Base-by-base conservation (phyloP, 2,329 filamentous ascomycete genomes). In the Aspergillus tubingensis region DNA sequence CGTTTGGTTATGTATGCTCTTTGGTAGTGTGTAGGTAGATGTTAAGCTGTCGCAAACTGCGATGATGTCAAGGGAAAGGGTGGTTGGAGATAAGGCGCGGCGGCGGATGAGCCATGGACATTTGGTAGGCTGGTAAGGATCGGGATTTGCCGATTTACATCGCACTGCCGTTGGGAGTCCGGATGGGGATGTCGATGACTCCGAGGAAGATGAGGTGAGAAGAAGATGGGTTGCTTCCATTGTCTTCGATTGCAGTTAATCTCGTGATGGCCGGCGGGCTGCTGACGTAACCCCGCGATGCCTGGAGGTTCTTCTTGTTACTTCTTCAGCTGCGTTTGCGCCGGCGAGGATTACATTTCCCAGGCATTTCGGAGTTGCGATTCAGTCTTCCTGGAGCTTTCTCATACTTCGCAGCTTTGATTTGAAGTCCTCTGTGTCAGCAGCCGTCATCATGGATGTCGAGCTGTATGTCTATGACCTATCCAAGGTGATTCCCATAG, bases 381-480 rank as follows among this genome's bases (percentile, higher is more conserved):
- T 52, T 47, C 13, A 19, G 13, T 43, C 19, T 25, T 55, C 8
- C 8, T 30, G 32, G 32, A 15, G 32, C 32, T 36, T 5, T 15
- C 5, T 15, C 4, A 36, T 36, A 36, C 32, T 2, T 11, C 32
- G 32, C 11, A 36, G 32, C 32, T 2, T 36, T 36, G 5, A 5
- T 36, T 36, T 11, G 32, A 36, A 36, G 32, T 15, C 32, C 32
- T 11, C 32, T 11, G 23, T 17, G 55, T 39, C 30, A 51, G 53
- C 57, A 51, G 53, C 57, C 53, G 19, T 38, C 54, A 66, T 41
- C 17, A 92, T 92, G 89, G 88, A 92, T 60, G 88, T 94, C 53
- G 83, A 91, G 69, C 81, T 94, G 27, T 88, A 92, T 60, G 84
- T 92, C 39, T 94, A 94, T 70, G 91, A 94, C 77, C 82, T 94